phyloP scores from a whole-genome alignment of 2,329 filamentous ascomycete species.

The Alternaria solani region DNA sequence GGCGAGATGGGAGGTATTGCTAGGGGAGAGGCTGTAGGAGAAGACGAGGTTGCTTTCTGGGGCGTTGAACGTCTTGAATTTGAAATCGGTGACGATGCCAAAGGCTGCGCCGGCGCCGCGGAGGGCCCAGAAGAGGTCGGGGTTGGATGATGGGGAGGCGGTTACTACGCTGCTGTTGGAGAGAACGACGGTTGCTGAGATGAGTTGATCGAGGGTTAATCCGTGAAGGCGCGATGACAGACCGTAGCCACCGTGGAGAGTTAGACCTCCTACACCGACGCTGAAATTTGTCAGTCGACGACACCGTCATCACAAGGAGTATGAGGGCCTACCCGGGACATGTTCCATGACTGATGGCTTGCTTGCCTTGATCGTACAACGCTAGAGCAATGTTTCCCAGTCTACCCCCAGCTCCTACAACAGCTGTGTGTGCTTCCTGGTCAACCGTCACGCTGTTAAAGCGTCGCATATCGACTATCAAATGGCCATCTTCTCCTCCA shows the following conservation, averaged over 20 bases:
- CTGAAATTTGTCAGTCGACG: conserved; percentile 9
- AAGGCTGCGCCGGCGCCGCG: conserved; percentile 52
- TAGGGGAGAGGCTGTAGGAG: conserved; percentile 27
- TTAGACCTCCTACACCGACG: conserved; percentile 40
- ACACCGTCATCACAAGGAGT: no score
- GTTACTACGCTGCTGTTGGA: conserved; percentile 47
- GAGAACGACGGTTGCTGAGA: conserved; percentile 43
- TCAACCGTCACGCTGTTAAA: conserved; percentile 56
- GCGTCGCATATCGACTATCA: conserved; percentile 57
- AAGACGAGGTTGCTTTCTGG: conserved; percentile 38
- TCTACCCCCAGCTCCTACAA: conserved; percentile 57
- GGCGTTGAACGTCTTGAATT: conserved; percentile 40
- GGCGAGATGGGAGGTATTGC: conserved; percentile 25
- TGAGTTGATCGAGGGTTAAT: conserved; percentile 36
- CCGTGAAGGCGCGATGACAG: conserved; percentile 35
- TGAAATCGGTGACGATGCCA: conserved; percentile 50
- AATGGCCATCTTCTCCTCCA: conserved; percentile 56
- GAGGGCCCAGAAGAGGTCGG: conserved; percentile 54
- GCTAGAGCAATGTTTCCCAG: conserved; percentile 48
- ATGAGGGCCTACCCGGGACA: conserved; percentile 56
- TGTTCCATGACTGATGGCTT: conserved; percentile 59
- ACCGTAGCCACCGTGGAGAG: conserved; percentile 41
- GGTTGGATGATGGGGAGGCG: conserved; percentile 43
- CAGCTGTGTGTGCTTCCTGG: conserved; percentile 50
- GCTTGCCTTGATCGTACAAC: conserved; percentile 41